Evolutionary conservation across 805 yeast species (phyloP).

Genomic region (Yamadazyma paraphyllophila): DNA sequence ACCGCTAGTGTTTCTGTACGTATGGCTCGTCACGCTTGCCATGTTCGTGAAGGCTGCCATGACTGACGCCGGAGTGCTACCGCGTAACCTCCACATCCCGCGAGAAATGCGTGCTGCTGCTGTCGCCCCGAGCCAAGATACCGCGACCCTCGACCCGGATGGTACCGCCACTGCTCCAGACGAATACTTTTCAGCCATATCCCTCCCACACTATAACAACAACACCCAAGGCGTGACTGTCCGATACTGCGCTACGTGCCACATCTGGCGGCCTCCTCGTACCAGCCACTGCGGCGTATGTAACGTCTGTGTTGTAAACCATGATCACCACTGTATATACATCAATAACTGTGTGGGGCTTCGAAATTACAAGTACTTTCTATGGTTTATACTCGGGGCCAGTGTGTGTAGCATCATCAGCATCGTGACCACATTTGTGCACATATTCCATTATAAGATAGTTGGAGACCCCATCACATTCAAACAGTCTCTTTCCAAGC

Average conservation of each 20-base stretch:
- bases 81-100: slow-evolving; percentile 62
- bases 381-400: slow-evolving; percentile 30
- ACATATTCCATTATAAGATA: slow-evolving; percentile 21
- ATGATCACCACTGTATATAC: slow-evolving; percentile 76
- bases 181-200: slow-evolving; percentile 53
- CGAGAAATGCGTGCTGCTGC: slow-evolving; percentile 1
- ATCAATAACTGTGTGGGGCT: slow-evolving; percentile 46
- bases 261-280: slow-evolving; percentile 72
- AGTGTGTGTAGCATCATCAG: slow-evolving; percentile 21
- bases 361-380: slow-evolving; percentile 35
- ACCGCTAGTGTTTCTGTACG: slow-evolving; percentile 56
- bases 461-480: slow-evolving; percentile 32
- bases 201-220: slow-evolving; percentile 44
- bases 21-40: slow-evolving; percentile 49
- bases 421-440: slow-evolving; percentile 19
- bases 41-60: slow-evolving; percentile 55
- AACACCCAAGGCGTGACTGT: slow-evolving; percentile 37
- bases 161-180: slow-evolving; percentile 36
- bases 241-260: slow-evolving; percentile 55
- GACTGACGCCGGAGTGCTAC: slow-evolving; percentile 69
- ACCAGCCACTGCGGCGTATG: slow-evolving; percentile 68
- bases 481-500: slow-evolving; percentile 15
- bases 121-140: slow-evolving; percentile 40
- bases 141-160: neutral
- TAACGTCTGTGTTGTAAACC: slow-evolving; percentile 58